Conservation (phyloP, 2,329 filamentous ascomycete species). For the Penicillium sp. region DNA sequence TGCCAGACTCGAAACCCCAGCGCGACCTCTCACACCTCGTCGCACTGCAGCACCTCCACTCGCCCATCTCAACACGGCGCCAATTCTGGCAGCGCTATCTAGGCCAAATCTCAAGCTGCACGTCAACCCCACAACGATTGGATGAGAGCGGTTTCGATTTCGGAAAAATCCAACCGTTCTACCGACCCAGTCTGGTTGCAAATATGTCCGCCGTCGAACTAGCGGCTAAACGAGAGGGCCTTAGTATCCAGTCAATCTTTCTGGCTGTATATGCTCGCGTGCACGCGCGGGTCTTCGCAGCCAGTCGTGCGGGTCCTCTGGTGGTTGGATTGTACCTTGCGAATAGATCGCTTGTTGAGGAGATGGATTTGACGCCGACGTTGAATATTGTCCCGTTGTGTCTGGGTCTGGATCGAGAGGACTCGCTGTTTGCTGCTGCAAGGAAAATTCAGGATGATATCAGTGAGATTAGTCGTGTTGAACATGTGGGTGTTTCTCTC, state of each 20-base stretch:
- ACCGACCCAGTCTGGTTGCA: slow-evolving; percentile 55
- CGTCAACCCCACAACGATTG: slow-evolving; percentile 3
- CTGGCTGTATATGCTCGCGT: slow-evolving; percentile 70
- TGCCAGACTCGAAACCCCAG: slow-evolving; percentile 17
- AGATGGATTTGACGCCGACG: slow-evolving; percentile 68
- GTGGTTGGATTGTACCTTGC: slow-evolving; percentile 82
- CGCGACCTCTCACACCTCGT: slow-evolving; percentile 49
- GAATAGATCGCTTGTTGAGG: slow-evolving; percentile 65
- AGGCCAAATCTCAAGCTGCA: slow-evolving; percentile 7
- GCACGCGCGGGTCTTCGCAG: slow-evolving; percentile 39
- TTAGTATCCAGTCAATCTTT: slow-evolving; percentile 75
- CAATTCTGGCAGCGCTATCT: slow-evolving; percentile 53
- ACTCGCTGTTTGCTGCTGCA: slow-evolving; percentile 57
- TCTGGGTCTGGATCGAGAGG: slow-evolving; percentile 46
- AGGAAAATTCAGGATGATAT: slow-evolving; percentile 70
- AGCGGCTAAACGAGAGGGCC: slow-evolving; percentile 55
- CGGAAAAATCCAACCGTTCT: slow-evolving; percentile 35
- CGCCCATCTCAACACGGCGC: slow-evolving; percentile 35
- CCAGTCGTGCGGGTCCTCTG: slow-evolving; percentile 49
- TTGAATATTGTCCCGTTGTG: slow-evolving; percentile 77
- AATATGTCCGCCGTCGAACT: slow-evolving; percentile 47
- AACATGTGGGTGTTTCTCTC: slow-evolving; percentile 64
- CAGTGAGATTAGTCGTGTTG: slow-evolving; percentile 59
- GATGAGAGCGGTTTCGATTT: no score
- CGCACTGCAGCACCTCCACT: slow-evolving; percentile 34